Evolutionary conservation across 2,329 filamentous ascomycete species (phyloP).

Genomic region (Hypomyces rosellus): DNA sequence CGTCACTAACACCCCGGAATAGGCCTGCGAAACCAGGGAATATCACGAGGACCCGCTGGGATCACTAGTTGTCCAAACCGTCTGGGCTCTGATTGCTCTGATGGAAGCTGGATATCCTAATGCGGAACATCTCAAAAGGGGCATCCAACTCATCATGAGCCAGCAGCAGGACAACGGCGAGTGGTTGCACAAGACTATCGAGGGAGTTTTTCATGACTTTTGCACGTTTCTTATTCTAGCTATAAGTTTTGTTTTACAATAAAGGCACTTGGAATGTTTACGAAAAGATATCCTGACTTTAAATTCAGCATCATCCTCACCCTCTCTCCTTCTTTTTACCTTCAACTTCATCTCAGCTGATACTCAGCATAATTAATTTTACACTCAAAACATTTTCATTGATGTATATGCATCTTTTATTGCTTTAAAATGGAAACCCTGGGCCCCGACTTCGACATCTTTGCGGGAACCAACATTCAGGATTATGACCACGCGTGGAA

Average conservation of each 20-base stretch:
- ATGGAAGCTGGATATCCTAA: constrained; percentile 79
- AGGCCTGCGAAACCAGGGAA: constrained; percentile 69
- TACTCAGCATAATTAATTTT: too few species aligned
- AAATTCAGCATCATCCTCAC: too few species aligned
- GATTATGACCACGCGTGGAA: too few species aligned
- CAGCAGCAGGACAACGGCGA: constrained; percentile 85
- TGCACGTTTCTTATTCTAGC: constrained; percentile 99
- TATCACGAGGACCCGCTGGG: constrained; percentile 69
- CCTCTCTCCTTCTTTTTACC: too few species aligned
- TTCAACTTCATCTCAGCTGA: too few species aligned
- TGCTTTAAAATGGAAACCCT: too few species aligned
- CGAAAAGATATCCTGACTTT: constrained; percentile 58
- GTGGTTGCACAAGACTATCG: constrained; percentile 92
- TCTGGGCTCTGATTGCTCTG: constrained; percentile 79
- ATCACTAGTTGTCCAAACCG: constrained; percentile 89
- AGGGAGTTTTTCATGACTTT: constrained; percentile 97
- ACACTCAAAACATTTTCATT: too few species aligned
- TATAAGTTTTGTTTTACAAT: constrained; percentile 97
- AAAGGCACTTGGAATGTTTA: constrained; percentile 88
- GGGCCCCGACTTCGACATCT: too few species aligned
- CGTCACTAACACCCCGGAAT: constrained; percentile 14
- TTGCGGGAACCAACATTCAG: too few species aligned
- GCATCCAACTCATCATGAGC: constrained; percentile 73
- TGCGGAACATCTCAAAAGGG: constrained; percentile 62
- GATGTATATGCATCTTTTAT: too few species aligned